Evolutionary conservation across 345 rosid genomes (phyloP).

Genomic region (Hypericum androsaemum): DNA sequence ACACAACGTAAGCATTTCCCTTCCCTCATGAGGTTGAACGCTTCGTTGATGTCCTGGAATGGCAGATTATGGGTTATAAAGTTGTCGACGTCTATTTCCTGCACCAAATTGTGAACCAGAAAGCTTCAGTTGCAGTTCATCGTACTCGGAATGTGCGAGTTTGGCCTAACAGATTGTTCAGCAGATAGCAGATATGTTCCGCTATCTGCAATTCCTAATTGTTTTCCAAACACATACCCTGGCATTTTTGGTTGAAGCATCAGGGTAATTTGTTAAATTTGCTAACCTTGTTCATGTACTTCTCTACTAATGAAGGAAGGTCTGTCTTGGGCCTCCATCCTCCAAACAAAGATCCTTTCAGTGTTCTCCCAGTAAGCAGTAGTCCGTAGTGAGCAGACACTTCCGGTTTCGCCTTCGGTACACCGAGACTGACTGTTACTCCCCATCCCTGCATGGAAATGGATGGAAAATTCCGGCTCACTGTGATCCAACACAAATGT

Average conservation of each 20-base stretch:
- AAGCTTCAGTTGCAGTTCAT: neutral
- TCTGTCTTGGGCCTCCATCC: constrained; percentile 91
- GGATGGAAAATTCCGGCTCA: neutral
- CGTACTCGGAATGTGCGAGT: neutral
- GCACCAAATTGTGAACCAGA: neutral
- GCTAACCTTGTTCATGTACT: constrained; percentile 70
- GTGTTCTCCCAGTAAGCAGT: constrained; percentile 57
- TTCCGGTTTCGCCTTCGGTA: constrained; percentile 72
- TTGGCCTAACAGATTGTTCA: neutral
- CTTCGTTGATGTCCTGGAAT: constrained; percentile 65
- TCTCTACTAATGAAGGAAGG: constrained; percentile 63
- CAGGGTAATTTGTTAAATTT: too few species aligned
- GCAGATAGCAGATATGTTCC: neutral
- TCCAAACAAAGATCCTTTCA: constrained; percentile 78
- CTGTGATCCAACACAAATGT: constrained; percentile 1
- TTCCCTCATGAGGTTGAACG: constrained; percentile 69
- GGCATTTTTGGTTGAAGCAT: too few species aligned
- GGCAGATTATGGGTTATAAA: constrained; percentile 57
- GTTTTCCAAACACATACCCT: too few species aligned
- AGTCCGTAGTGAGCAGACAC: constrained; percentile 70
- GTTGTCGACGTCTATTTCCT: constrained; percentile 76
- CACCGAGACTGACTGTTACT: constrained; percentile 76
- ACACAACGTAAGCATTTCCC: constrained; percentile 81
- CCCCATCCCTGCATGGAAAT: constrained; percentile 71
- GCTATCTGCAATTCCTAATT: too few species aligned